phyloP scores from a whole-genome alignment of 23 red algal species.

The Agarophyton chilense region DNA sequence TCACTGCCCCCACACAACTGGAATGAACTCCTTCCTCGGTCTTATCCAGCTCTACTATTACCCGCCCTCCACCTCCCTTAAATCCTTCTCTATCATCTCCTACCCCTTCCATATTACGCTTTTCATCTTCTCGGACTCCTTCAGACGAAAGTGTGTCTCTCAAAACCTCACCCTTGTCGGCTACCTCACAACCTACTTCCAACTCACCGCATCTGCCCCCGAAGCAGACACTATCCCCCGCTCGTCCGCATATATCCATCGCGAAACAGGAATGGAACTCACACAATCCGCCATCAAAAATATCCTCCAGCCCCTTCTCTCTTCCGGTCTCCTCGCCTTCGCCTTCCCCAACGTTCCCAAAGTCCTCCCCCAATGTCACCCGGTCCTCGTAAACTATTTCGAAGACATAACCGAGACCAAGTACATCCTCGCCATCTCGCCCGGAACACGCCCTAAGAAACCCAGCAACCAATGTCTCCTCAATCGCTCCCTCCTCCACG shows the following conservation, averaged over 20 bases:
- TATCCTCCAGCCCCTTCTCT: too few relatives aligned
- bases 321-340: too few relatives aligned
- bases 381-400: conserved; percentile 6
- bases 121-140: not conserved
- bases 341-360: too few relatives aligned
- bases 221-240: too few relatives aligned
- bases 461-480: not conserved
- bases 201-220: too few relatives aligned
- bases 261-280: too few relatives aligned
- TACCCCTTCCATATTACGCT: conserved; percentile 17
- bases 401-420: not conserved
- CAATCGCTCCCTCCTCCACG: not conserved
- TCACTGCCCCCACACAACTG: not conserved
- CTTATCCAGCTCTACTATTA: conserved; percentile 8
- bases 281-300: too few relatives aligned
- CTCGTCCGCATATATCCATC: too few relatives aligned
- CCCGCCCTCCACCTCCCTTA: conserved; percentile 8
- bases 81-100: not conserved
- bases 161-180: too few relatives aligned
- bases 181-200: too few relatives aligned
- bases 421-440: conserved; percentile 4
- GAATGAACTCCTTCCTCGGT: not conserved
- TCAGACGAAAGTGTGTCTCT: too few relatives aligned
- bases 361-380: not conserved
- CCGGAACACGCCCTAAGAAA: not conserved